phyloP scores from a whole-genome alignment of 2,329 filamentous ascomycete species.

The Aspergillus alliaceus region DNA sequence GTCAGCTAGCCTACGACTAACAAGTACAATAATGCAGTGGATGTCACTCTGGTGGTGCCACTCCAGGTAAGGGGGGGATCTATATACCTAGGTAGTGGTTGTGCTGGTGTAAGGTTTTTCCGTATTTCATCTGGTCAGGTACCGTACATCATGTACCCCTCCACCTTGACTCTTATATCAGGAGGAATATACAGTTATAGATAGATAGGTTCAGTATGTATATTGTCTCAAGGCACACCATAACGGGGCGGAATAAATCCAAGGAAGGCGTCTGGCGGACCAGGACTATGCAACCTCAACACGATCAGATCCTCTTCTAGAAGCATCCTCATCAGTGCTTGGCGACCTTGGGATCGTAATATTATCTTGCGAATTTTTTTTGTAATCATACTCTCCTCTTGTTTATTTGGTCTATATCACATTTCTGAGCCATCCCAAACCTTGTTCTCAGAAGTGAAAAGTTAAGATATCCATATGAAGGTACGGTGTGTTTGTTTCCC shows the following conservation, averaged over 20 bases:
- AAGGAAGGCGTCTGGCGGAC: too few relatives aligned
- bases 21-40: not conserved
- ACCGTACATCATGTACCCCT: too few relatives aligned
- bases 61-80: not conserved
- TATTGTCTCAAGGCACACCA: too few relatives aligned
- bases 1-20: not conserved
- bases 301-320: slow-evolving; percentile 13
- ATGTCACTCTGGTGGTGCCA: not conserved
- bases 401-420: not conserved
- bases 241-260: too few relatives aligned
- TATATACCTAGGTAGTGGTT: not conserved
- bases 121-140: not conserved
- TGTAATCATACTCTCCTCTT: not conserved
- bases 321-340: slow-evolving; percentile 8
- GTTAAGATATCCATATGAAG: not conserved
- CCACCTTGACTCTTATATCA: too few relatives aligned
- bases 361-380: not conserved
- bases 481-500: not conserved
- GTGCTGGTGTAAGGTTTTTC: not conserved
- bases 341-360: not conserved
- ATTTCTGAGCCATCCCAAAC: not conserved
- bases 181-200: not conserved
- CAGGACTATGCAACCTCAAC: not conserved
- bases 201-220: too few relatives aligned
- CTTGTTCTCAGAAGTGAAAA: not conserved